A percentile compares a stretch with the other conserved stretches of the same genome.
Conservation (phyloP, 2,329 filamentous ascomycete species). For the Fusarium cyanostomum region DNA sequence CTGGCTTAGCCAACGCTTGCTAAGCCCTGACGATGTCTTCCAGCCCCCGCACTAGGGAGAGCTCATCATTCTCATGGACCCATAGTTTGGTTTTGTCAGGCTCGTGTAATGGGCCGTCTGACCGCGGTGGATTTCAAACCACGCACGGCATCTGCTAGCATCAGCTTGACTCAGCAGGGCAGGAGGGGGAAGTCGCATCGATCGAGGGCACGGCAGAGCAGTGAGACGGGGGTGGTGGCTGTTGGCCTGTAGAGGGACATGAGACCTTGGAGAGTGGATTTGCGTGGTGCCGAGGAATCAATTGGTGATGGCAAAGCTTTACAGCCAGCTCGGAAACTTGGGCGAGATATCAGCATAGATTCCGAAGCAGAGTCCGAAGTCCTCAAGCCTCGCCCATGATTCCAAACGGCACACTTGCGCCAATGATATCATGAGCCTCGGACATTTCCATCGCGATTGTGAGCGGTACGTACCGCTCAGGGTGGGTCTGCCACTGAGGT, state of each 20-base stretch:
- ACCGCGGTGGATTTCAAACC: conserved; percentile 10
- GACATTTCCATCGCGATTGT: neutral
- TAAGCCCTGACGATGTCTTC: conserved; percentile 32
- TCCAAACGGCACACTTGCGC: conserved; percentile 21
- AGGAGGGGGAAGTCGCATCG: too few species aligned
- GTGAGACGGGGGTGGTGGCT: too few species aligned
- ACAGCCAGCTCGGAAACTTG: too few species aligned
- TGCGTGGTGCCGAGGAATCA: too few species aligned
- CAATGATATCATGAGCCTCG: conserved; percentile 29
- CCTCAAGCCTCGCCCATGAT: too few species aligned
- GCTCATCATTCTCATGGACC: neutral
- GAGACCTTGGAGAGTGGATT: too few species aligned
- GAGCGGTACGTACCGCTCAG: neutral
- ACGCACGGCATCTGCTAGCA: conserved; percentile 18
- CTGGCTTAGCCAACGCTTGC: conserved; percentile 38
- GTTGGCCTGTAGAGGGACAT: too few species aligned
- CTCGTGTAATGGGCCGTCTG: conserved; percentile 42
- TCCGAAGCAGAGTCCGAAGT: too few species aligned
- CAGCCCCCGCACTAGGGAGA: conserved; percentile 15
- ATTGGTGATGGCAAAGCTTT: too few species aligned
- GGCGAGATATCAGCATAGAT: neutral
- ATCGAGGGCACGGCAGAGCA: too few species aligned
- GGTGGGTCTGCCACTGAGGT: neutral
- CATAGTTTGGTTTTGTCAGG: conserved; percentile 44
- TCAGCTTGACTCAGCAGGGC: conserved; percentile 35